Evolutionary conservation across 495 filamentous ascomycete genomes (phyloP), one percentile per base, ranked within the genome.

Genomic region (Penicillium malachiteum): DNA sequence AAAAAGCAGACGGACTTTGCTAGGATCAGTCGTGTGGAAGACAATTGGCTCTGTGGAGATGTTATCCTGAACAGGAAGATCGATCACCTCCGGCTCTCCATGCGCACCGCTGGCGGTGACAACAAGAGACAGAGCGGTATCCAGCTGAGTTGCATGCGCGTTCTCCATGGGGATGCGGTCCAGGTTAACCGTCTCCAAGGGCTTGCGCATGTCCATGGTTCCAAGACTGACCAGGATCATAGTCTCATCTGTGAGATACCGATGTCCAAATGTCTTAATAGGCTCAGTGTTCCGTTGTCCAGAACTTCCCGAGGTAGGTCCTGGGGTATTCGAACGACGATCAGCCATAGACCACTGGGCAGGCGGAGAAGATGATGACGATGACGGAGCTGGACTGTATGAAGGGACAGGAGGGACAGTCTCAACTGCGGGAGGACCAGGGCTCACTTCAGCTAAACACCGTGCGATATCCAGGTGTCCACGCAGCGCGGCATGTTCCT

Each of bases 181-280:
- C n/a, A 98, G 80, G 50, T 86, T 89, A 17, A 98, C 92, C 0
- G 94, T 84, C 46, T 89, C 79, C 34, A 87, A 68, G 46, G 87
- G 79, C 70, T 93, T 96, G 18, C 92, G 82, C 71, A 85, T 90
- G 65, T 97, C 94, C 88, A 96, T 96, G 0, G 89, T 91, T 0
- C 94, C 94, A 16, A 98, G 73, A 60, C 89, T 96, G 59, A 98
- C 91, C 50, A 97, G 80, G 43, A 98, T 83, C 79, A 97, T 87
- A 55, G 87, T 87, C 60, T 93, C 86, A 45, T 92, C 84, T 38
- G 84, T 94, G 50, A 98, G 86, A 73, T 97, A 98, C 46, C 93
- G 82, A 75, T 97, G 94, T 52, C 94, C 94, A 74, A 96, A 98
- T 17, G 91, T 88, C 70, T 97, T 97, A 56, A 97, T 82, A 42